Conservation (phyloP, 2,329 filamentous ascomycete genomes). For the Geoglossum cookeanum region DNA sequence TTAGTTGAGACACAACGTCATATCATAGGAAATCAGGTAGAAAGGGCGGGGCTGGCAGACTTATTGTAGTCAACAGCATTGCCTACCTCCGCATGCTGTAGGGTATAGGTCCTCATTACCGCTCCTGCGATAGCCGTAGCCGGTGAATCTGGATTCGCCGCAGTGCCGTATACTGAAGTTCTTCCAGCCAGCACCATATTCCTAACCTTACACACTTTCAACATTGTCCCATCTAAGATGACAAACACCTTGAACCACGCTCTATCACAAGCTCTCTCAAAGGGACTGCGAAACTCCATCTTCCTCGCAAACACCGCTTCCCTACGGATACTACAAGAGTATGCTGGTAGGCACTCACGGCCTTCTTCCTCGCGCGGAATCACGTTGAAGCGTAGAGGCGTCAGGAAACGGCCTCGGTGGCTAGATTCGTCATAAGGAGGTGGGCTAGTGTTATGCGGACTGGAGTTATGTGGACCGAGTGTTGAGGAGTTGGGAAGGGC, state of each 20-base stretch:
- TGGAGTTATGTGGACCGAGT: not conserved
- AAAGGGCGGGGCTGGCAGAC: constrained; percentile 22
- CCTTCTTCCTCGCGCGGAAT: constrained; percentile 15
- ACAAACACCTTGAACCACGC: constrained; percentile 46
- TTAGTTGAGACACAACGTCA: not conserved
- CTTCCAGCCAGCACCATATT: not conserved
- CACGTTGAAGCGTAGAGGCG: not conserved
- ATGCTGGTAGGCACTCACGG: constrained; percentile 32
- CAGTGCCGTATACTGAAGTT: constrained; percentile 21
- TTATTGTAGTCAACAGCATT: constrained; percentile 56
- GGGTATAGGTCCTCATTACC: constrained; percentile 47
- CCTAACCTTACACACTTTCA: constrained; percentile 46
- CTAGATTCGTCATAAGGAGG: not conserved
- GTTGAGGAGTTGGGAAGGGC: not conserved
- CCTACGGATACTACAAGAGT: constrained; percentile 35
- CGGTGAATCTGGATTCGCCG: constrained; percentile 25
- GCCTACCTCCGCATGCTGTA: constrained; percentile 57
- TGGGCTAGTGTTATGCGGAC: not conserved
- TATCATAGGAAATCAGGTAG: not conserved
- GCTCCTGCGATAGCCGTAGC: constrained; percentile 34
- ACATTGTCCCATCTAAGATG: constrained; percentile 46
- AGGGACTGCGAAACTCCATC: constrained; percentile 46
- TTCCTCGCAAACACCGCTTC: constrained; percentile 42
- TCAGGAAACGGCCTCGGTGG: not conserved
- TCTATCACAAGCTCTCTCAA: constrained; percentile 40